phyloP scores from a whole-genome alignment of 2,329 filamentous ascomycete species.

The Exserohilum turcica region DNA sequence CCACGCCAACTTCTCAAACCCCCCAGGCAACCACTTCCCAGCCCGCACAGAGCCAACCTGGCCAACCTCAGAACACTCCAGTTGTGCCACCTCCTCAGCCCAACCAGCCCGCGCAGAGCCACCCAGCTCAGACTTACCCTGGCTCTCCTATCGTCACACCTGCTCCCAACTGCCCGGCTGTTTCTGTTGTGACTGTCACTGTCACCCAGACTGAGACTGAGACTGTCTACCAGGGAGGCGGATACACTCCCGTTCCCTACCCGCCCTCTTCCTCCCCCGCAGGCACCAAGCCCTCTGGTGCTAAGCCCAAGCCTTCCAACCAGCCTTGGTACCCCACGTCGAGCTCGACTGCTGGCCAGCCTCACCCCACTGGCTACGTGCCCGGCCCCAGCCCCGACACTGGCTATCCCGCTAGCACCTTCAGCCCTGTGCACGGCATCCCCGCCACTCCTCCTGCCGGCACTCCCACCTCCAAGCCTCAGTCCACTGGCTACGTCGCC shows the following conservation, averaged over 20 bases:
- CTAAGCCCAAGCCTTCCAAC: not conserved
- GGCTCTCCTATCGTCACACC: conserved; percentile 10
- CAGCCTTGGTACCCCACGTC: not conserved
- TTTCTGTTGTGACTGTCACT: conserved; percentile 34
- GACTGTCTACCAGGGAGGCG: conserved; percentile 25
- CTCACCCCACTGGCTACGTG: conserved; percentile 24
- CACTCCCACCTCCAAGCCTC: no score
- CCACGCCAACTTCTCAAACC: conserved; percentile 16
- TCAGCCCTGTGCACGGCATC: no score
- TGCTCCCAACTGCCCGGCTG: conserved; percentile 30
- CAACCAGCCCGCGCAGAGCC: not conserved
- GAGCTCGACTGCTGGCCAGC: conserved; percentile 2
- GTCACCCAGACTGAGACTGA: conserved; percentile 37
- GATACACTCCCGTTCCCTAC: conserved; percentile 11
- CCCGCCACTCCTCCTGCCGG: no score
- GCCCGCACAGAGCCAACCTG: not conserved
- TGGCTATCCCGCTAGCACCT: no score
- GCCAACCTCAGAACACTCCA: conserved; percentile 7
- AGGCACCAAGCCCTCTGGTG: conserved; percentile 19
- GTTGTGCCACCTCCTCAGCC: conserved; percentile 6
- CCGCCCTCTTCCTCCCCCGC: conserved; percentile 11
- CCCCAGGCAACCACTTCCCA: conserved; percentile 1
- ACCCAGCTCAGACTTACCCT: not conserved
- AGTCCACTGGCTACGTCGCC: conserved; percentile 3
- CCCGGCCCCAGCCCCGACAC: conserved; percentile 21